Evolutionary conservation across 805 yeast species (phyloP).

Genomic region (Hemisphaericaspora nanyangensis): DNA sequence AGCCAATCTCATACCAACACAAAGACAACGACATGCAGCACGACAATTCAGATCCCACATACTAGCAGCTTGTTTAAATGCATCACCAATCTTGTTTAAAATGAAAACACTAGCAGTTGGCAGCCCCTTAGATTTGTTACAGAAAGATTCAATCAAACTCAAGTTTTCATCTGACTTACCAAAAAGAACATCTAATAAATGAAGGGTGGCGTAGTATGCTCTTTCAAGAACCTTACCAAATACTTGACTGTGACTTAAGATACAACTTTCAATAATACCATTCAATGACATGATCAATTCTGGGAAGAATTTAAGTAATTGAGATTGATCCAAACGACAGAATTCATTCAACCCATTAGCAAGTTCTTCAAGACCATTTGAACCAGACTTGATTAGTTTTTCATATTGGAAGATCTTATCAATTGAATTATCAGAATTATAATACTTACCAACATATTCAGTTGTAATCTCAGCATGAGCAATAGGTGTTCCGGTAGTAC

Average conservation of each 20-base stretch:
- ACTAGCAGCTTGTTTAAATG: conserved; percentile 45
- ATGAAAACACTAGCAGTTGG: conserved; percentile 53
- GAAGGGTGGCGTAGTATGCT: conserved; percentile 54
- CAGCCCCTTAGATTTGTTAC: conserved; percentile 29
- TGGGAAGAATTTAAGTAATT: conserved; percentile 59
- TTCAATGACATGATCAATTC: conserved; percentile 42
- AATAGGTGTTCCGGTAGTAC: conserved; percentile 30
- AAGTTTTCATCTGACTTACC: conserved; percentile 65
- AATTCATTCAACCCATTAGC: conserved; percentile 46
- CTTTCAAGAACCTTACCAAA: conserved; percentile 29
- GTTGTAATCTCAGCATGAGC: conserved; percentile 53
- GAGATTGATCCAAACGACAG: conserved; percentile 50
- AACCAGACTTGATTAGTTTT: conserved; percentile 39
- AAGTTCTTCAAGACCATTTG: conserved; percentile 41
- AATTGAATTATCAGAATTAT: conserved; percentile 54
- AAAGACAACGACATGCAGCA: conserved; percentile 57
- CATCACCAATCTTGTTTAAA: conserved; percentile 41
- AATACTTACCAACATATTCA: conserved; percentile 65
- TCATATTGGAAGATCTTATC: conserved; percentile 54
- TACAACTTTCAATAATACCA: conserved; percentile 21
- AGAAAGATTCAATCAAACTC: conserved; percentile 51
- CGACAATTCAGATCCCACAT: conserved; percentile 64
- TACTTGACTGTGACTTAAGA: conserved; percentile 19
- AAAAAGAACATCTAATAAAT: conserved; percentile 56
- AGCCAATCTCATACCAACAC: conserved; percentile 45